These are phyloP conservation scores for Bjerkandera adusta DNA, from an alignment of 1,284 basidiomycete genomes.

Conservation along the genomic window DNA sequence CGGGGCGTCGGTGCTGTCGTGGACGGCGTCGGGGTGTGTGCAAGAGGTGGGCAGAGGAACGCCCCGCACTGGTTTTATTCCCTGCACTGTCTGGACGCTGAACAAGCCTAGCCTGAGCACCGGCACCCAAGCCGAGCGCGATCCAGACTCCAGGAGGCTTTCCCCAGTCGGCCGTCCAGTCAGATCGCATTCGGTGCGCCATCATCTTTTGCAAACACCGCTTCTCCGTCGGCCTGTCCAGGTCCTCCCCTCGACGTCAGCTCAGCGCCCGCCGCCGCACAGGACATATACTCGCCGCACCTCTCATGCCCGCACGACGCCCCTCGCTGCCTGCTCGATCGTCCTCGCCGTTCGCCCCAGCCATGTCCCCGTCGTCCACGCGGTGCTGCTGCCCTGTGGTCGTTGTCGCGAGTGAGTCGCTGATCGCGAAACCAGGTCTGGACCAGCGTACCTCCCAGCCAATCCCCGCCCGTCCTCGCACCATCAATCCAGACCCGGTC, in stretches of 20 bases:
- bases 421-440: not conserved
- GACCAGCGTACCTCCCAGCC: constrained; percentile 1
- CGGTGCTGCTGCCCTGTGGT: too few species aligned
- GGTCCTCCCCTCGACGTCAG: not conserved
- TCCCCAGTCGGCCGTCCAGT: not conserved
- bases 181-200: not conserved
- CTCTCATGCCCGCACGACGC: too few species aligned
- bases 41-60: constrained; percentile 12
- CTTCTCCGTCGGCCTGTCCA: constrained; percentile 2
- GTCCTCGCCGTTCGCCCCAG: too few species aligned
- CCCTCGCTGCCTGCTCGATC: too few species aligned
- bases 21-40: constrained; percentile 5
- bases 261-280: too few species aligned
- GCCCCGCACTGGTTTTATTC: constrained; percentile 13
- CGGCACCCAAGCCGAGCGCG: constrained; percentile 12
- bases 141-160: constrained; percentile 6
- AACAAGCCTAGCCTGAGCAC: constrained; percentile 9
- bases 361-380: too few species aligned
- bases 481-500: constrained; percentile 2
- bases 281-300: too few species aligned
- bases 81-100: not conserved
- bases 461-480: not conserved
- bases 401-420: too few species aligned
- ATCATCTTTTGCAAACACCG: constrained; percentile 3
- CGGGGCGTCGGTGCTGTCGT: not conserved